These are phyloP conservation scores for Carex parvula DNA, from an alignment of 176 grass and related monocot species.

Conservation along the genomic window DNA sequence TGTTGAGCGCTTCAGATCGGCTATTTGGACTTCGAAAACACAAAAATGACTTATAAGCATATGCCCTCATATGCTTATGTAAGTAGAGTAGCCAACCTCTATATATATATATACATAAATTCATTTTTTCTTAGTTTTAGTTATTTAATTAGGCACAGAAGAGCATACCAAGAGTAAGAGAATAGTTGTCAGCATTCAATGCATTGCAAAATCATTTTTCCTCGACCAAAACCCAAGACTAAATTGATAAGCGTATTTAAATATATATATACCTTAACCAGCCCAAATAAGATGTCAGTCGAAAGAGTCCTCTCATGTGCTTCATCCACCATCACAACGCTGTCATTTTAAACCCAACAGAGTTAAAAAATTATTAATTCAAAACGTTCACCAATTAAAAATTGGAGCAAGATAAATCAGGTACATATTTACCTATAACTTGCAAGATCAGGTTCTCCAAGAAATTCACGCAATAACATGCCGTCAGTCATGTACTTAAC, in stretches of 20 bases:
- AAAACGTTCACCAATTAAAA: background rate
- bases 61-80: no score
- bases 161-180: no score
- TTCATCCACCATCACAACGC: slow-evolving; percentile 97
- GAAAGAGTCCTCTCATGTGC: slow-evolving; percentile 93
- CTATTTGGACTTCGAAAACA: no score
- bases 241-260: background rate
- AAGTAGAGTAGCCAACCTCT: no score
- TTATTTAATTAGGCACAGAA: no score
- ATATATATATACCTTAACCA: slow-evolving; percentile 61
- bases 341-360: slow-evolving; percentile 30
- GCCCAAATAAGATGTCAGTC: slow-evolving; percentile 94
- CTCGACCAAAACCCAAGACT: background rate
- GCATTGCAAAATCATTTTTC: slow-evolving; percentile 1
- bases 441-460: slow-evolving; percentile 91
- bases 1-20: no score
- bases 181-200: no score
- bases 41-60: no score
- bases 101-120: background rate
- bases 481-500: slow-evolving; percentile 98
- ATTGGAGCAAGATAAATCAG: background rate
- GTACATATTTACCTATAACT: slow-evolving; percentile 57
- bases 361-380: slow-evolving; percentile 1
- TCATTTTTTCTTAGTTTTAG: background rate
- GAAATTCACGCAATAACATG: slow-evolving; percentile 93